Evolutionary conservation across 2,329 filamentous ascomycete genomes (phyloP), one percentile per base, ranked within the genome.

Genomic region (Fusarium robinianum): DNA sequence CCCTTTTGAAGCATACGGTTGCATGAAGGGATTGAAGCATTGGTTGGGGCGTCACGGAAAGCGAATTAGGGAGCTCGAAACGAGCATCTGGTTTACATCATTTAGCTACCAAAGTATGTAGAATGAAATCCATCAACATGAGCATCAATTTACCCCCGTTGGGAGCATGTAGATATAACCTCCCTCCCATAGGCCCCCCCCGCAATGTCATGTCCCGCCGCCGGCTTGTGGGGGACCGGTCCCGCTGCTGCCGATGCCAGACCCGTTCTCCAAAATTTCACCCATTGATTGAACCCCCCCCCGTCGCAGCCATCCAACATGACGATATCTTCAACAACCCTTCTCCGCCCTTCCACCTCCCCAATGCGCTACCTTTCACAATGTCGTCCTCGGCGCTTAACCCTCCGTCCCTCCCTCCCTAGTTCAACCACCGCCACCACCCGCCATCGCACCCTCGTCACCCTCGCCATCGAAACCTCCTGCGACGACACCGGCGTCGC

Each of bases 401-500:
- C 46, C n/a, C 14, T 31, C 11, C 15, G 26, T 18, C 14, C 11
- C 9, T 6, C 5, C 14, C 10, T 25, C 7, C 14, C 37, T 18
- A 29, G 25, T 30, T n/a, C n/a, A 32, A 33, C 6, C 21, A 4
- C 12, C 11, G 19, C 33, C 24, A n/a, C 18, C 15, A 19, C 16
- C 26, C 31, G 18, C 19, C 54, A 47, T 12, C 69, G 68, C 17
- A 51, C 48, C 26, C 72, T 81, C 44, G 63, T 79, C 12, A 83
- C 79, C 5, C 78, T 92, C 34, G 87, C 87, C 38, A 90, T 94
- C 63, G 88, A 94, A 67, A 87, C 86, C 8, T 90, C 87, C 3
- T 94, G 92, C 76, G 92, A 97, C 70, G 92, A 97, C 72, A 96
- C 91, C 1, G 91, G 87, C 45, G 90, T 96, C 14, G 87, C 92